These are phyloP conservation scores for Primulina tabacum DNA, from an alignment of 257 asterid species.

Conservation along the genomic window DNA sequence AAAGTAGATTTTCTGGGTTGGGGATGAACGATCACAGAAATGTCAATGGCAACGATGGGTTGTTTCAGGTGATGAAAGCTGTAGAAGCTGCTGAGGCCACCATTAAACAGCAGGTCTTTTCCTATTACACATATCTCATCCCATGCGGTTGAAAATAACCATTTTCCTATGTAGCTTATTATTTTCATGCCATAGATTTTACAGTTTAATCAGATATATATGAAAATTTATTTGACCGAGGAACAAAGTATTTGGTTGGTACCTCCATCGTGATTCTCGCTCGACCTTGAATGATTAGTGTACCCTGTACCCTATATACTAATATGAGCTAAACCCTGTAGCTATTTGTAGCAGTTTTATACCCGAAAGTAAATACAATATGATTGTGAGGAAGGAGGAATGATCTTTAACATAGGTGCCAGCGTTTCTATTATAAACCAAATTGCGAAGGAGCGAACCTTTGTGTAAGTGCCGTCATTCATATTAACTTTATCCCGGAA, in stretches of 20 bases:
- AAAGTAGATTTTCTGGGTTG: slow-evolving; percentile 51
- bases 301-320: neutral
- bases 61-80: slow-evolving; percentile 90
- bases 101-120: slow-evolving; percentile 78
- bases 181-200: neutral
- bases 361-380: neutral
- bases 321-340: neutral
- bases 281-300: neutral
- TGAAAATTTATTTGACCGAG: neutral
- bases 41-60: slow-evolving; percentile 56
- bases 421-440: neutral
- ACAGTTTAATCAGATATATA: neutral
- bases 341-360: slow-evolving; percentile 2
- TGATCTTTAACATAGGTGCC: neutral
- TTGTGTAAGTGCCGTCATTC: neutral
- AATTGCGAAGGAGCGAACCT: neutral
- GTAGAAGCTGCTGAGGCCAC: slow-evolving; percentile 96
- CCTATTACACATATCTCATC: neutral
- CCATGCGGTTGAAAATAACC: neutral
- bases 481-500: too few relatives aligned
- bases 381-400: neutral
- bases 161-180: neutral
- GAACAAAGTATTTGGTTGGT: neutral
- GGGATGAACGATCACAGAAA: slow-evolving; percentile 46
- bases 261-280: neutral